phyloP scores from a whole-genome alignment of 2,329 filamentous ascomycete species.

The Epichloe coenophiala region DNA sequence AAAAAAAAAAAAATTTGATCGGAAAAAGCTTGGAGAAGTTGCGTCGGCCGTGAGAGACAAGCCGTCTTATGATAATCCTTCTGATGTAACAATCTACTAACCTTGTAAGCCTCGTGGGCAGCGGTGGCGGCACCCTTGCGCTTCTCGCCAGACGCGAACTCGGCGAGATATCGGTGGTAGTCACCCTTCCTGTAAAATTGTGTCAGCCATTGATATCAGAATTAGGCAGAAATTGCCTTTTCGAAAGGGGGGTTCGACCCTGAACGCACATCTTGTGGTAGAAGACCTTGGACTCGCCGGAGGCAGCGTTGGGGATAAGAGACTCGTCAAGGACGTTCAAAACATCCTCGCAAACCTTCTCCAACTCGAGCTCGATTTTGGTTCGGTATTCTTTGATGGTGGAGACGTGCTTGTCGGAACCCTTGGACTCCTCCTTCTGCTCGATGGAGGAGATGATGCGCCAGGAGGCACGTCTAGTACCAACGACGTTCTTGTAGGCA shows the following conservation, averaged over 20 bases:
- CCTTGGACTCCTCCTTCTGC: constrained; percentile 99
- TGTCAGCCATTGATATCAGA: background rate
- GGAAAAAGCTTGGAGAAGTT: background rate
- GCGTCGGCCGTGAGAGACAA: constrained; percentile 2
- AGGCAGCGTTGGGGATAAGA: constrained; percentile 89
- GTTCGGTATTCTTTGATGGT: constrained; percentile 95
- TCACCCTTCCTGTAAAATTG: constrained; percentile 67
- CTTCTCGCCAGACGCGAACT: constrained; percentile 88
- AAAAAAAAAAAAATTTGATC: background rate
- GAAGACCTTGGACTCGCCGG: constrained; percentile 98
- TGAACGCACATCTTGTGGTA: constrained; percentile 94
- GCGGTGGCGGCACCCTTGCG: constrained; percentile 77
- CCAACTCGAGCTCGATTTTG: constrained; percentile 96
- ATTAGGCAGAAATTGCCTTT: background rate
- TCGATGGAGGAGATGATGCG: constrained; percentile 99
- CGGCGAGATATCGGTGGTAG: constrained; percentile 89
- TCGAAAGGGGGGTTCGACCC: background rate
- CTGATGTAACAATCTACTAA: constrained; percentile 26
- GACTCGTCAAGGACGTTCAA: constrained; percentile 86
- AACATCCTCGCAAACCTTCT: constrained; percentile 96
- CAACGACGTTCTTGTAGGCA: constrained; percentile 99
- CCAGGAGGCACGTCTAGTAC: constrained; percentile 96
- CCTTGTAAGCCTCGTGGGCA: constrained; percentile 96
- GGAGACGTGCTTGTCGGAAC: constrained; percentile 82
- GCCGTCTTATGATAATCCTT: constrained; percentile 14